Evolutionary conservation across 2,329 filamentous ascomycete genomes (phyloP), one percentile per base, ranked within the genome.

Genomic region (Pseudogymnoascus sp.): DNA sequence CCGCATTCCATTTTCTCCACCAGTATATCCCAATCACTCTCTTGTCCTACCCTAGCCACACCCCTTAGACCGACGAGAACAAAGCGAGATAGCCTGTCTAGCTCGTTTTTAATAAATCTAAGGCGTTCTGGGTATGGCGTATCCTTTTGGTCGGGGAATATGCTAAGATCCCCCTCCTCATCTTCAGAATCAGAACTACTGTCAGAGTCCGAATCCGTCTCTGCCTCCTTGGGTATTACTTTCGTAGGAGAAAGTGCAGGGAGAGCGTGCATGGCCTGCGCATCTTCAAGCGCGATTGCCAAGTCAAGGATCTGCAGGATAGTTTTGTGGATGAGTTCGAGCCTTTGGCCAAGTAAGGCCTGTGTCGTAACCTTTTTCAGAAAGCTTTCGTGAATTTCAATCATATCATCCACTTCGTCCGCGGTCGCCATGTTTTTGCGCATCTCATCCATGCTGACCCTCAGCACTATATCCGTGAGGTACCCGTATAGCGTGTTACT

Each of bases 381-480:
- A 69, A 88, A 93, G 0, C 74, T 72, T 4, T 82, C 75, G 71
- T 96, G 92, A 0, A 86, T 80, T 1, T 75, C 75, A 26, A 92
- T 86, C 90, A 97, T 95, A 26, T 82, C 82, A 71, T 97, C 91
- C 8, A 97, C 84, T 67, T 93, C 91, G 26, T 81, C 79, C 0
- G 90, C 85, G 5, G 77, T 75, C 12, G 75, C 74, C 60, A 97
- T 80, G 0, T 80, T 77, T 2, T 74, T 72, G 5, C 77, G 76
- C 77, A 97, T 82, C 31, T 78, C 77, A 2, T 74, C 70, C 1
- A 81, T 83, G 21, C 85, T 80, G 0, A 85, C 83, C 0, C 81
- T 81, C 0, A 96, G 79, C 1, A 92, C 89, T 1, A 91, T 81
- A 14, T 85, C 87, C 3, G 86, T 87, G 4, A 96, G 76, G 70